A percentile compares a stretch with the other conserved stretches of the same genome.
These are phyloP conservation scores for Cystobasidium onofrii DNA, from an alignment of 768 basidiomycete genomes.

Conservation along the genomic window DNA sequence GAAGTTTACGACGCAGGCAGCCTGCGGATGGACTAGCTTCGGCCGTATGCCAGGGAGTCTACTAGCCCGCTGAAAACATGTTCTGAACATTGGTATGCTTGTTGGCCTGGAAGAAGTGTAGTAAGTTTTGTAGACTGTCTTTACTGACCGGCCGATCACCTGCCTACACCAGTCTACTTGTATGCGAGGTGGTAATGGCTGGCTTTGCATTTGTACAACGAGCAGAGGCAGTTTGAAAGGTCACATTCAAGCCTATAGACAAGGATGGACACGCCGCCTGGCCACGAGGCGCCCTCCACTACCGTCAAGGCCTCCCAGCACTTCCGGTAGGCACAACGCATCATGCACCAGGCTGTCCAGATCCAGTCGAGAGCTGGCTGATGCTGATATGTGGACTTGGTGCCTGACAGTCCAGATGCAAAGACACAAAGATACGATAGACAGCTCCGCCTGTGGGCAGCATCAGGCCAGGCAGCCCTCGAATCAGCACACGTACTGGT, in stretches of 20 bases:
- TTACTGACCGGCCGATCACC: background rate
- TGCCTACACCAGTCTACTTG: too few relatives aligned
- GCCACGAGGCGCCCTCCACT: slow-evolving; percentile 18
- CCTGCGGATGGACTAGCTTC: too few relatives aligned
- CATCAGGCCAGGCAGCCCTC: slow-evolving; percentile 78
- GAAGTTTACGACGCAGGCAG: background rate
- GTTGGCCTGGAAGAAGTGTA: background rate
- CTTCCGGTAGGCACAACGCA: background rate
- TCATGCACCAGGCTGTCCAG: background rate
- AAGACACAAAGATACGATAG: slow-evolving; percentile 90
- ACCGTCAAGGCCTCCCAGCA: slow-evolving; percentile 9
- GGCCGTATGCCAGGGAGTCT: background rate
- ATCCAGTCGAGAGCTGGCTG: background rate
- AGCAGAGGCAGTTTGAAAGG: background rate
- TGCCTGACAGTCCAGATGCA: slow-evolving; percentile 33
- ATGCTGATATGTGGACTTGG: background rate
- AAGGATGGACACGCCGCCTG: slow-evolving; percentile 25
- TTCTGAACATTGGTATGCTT: background rate
- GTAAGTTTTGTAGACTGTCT: background rate
- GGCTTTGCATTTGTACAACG: background rate
- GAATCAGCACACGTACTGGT: slow-evolving; percentile 76
- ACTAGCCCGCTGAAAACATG: background rate
- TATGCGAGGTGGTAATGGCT: background rate
- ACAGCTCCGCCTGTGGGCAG: slow-evolving; percentile 91
- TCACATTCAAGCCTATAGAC: background rate